These are phyloP conservation scores for Sarocladium oryzae DNA, from an alignment of 2,329 filamentous ascomycete genomes.

Conservation along the genomic window DNA sequence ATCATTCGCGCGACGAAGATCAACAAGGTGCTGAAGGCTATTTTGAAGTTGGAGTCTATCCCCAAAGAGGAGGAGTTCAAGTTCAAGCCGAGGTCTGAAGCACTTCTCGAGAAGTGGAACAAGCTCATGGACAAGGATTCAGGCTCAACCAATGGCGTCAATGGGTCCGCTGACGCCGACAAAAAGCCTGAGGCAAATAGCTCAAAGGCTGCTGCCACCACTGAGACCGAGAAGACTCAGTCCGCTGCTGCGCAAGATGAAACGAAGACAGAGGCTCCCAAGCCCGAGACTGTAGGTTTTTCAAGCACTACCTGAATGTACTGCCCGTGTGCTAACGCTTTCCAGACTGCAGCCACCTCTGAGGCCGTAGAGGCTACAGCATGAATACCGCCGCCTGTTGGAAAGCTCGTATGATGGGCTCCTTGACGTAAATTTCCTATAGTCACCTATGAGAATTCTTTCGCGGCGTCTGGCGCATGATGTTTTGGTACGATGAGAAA, in stretches of 20 bases:
- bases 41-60: conserved; percentile 80
- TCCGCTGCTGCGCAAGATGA: conserved; percentile 13
- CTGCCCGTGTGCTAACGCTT: background rate
- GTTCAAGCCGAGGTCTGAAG: conserved; percentile 78
- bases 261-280: background rate
- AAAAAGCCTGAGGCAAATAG: conserved; percentile 27
- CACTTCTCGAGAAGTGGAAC: conserved; percentile 83
- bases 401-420: background rate
- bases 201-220: conserved; percentile 17
- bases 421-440: background rate
- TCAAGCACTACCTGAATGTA: background rate
- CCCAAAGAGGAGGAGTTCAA: conserved; percentile 82
- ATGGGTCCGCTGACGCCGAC: conserved; percentile 35
- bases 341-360: background rate
- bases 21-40: conserved; percentile 95
- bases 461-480: conserved; percentile 1
- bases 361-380: conserved; percentile 7
- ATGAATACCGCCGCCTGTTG: background rate
- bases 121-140: conserved; percentile 63
- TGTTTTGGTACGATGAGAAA: background rate
- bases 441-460: background rate
- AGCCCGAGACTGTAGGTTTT: conserved; percentile 7
- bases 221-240: conserved; percentile 20
- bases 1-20: conserved; percentile 94
- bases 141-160: conserved; percentile 39